Evolutionary conservation across 805 yeast species (phyloP).

Genomic region (Torulaspora quercuum): DNA sequence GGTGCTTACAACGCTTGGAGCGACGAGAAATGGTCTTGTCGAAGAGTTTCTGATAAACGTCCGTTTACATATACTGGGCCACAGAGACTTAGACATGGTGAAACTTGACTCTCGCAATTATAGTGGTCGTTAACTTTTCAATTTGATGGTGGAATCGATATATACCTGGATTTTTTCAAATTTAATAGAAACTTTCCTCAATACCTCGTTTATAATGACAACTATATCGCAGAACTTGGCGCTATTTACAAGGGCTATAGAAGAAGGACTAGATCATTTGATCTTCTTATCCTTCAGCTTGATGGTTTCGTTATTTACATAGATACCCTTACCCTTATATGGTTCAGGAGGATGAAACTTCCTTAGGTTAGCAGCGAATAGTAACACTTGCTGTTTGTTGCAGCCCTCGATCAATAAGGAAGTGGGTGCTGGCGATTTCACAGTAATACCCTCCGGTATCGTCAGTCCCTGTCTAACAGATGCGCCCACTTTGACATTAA

Average conservation of each 20-base stretch:
- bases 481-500: slow-evolving; percentile 82
- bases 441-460: slow-evolving; percentile 74
- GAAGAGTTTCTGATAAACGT: slow-evolving; percentile 13
- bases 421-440: slow-evolving; percentile 78
- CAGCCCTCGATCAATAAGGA: slow-evolving; percentile 81
- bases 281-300: slow-evolving; percentile 88
- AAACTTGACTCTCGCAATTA: no score
- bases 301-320: slow-evolving; percentile 86
- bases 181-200: background rate
- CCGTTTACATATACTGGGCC: slow-evolving; percentile 9
- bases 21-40: slow-evolving; percentile 33
- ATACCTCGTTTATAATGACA: no score
- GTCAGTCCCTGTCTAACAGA: slow-evolving; percentile 73
- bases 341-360: slow-evolving; percentile 94
- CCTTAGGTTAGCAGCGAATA: slow-evolving; percentile 86
- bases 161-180: slow-evolving; percentile 1
- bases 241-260: no score
- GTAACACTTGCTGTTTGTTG: slow-evolving; percentile 80
- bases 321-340: slow-evolving; percentile 96
- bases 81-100: slow-evolving; percentile 8
- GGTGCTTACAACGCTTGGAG: slow-evolving; percentile 36
- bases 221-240: no score
- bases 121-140: no score
- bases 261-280: slow-evolving; percentile 64
- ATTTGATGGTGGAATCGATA: no score